Percentiles rank a stretch among this genome's conserved stretches.
Conservation (phyloP, 1,284 basidiomycete genomes). For the Exobasidium rhododendri region DNA sequence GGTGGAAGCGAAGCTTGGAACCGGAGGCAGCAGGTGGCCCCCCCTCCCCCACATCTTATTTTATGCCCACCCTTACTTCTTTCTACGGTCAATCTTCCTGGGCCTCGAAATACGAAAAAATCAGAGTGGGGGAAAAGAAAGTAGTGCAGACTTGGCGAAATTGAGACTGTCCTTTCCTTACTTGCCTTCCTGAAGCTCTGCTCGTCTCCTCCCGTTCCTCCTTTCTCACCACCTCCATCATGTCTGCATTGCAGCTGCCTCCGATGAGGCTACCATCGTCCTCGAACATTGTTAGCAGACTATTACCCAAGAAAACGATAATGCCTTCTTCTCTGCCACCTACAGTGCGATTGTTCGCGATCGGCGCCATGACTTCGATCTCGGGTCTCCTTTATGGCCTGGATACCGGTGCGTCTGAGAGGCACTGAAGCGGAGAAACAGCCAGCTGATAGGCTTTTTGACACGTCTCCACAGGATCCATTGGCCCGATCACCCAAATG, state of each 20-base stretch:
- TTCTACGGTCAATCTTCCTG: too few species aligned
- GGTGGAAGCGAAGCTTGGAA: too few species aligned
- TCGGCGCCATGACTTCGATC: constrained; percentile 10
- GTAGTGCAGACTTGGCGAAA: too few species aligned
- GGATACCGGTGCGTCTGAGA: constrained; percentile 10
- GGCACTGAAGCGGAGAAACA: too few species aligned
- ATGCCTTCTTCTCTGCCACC: constrained; percentile 4
- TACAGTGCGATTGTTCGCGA: constrained; percentile 9
- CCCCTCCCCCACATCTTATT: too few species aligned
- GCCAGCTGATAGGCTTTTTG: background rate
- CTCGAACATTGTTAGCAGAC: background rate
- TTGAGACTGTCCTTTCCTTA: too few species aligned
- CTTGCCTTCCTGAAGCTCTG: too few species aligned
- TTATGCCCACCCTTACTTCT: too few species aligned
- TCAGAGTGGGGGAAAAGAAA: too few species aligned
- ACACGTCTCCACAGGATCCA: background rate
- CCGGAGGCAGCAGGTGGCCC: too few species aligned
- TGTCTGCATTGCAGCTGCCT: background rate
- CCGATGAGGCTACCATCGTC: background rate
- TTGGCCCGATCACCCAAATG: constrained; percentile 15
- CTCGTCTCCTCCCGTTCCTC: background rate
- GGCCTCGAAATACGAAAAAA: too few species aligned
- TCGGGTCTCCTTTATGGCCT: constrained; percentile 13
- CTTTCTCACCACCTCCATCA: background rate
- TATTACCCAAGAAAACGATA: background rate